phyloP scores from a whole-genome alignment of 305 asterid genomes.

The Fraxinus albicans region DNA sequence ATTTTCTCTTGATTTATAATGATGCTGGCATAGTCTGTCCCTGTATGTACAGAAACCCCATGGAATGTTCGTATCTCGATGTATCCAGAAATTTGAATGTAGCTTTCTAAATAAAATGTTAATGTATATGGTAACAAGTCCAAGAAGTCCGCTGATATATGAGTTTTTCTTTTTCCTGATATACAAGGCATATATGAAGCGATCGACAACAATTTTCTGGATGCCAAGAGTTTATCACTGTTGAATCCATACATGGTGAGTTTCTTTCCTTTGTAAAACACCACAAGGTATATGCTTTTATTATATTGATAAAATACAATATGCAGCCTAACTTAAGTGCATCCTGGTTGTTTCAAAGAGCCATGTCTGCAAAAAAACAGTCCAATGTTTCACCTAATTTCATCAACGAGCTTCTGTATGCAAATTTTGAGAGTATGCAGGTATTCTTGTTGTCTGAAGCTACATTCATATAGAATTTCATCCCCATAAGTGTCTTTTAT shows the following conservation, averaged over 20 bases:
- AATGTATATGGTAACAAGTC: conserved; percentile 7
- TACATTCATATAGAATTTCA: not conserved
- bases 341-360: conserved; percentile 94
- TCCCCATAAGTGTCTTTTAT: not conserved
- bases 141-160: conserved; percentile 4
- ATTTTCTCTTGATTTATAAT: not conserved
- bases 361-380: conserved; percentile 85
- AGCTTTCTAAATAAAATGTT: not conserved
- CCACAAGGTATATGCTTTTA: not conserved
- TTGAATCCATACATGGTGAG: conserved; percentile 89
- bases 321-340: conserved; percentile 91
- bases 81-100: not conserved
- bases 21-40: not conserved
- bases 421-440: conserved; percentile 92
- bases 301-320: conserved; percentile 21
- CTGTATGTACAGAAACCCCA: not conserved
- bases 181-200: conserved; percentile 82
- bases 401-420: conserved; percentile 75
- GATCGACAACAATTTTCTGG: conserved; percentile 57
- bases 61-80: not conserved
- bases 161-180: conserved; percentile 25
- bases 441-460: conserved; percentile 26
- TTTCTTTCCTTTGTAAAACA: not conserved
- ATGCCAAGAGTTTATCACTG: conserved; percentile 68
- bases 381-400: conserved; percentile 67